These are phyloP conservation scores for Aspergillus sp. DNA, from an alignment of 2,329 filamentous ascomycete genomes.

Conservation along the genomic window DNA sequence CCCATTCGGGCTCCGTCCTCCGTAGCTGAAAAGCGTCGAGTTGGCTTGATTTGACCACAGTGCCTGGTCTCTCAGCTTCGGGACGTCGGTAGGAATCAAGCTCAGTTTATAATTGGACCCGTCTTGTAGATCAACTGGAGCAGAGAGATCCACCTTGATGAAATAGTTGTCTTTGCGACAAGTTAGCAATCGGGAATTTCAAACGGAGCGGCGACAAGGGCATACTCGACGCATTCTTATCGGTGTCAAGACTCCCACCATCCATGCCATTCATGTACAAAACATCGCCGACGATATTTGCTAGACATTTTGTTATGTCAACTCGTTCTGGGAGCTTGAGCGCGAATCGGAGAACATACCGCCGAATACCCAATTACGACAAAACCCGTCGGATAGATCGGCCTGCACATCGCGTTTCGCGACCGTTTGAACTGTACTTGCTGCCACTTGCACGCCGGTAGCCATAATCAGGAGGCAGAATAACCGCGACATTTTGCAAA, in stretches of 20 bases:
- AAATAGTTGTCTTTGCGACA: slow-evolving; percentile 11
- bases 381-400: slow-evolving; percentile 15
- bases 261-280: slow-evolving; percentile 15
- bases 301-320: not conserved
- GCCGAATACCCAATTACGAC: slow-evolving; percentile 17
- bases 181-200: not conserved
- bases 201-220: not conserved
- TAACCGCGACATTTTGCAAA: not conserved
- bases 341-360: slow-evolving; percentile 4
- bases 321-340: not conserved
- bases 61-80: slow-evolving; percentile 15
- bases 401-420: not conserved
- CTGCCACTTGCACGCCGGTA: not conserved
- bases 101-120: slow-evolving; percentile 17
- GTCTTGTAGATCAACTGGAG: slow-evolving; percentile 1
- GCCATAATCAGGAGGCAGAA: not conserved
- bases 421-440: not conserved
- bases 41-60: slow-evolving; percentile 13
- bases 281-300: slow-evolving; percentile 13
- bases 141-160: slow-evolving; percentile 12
- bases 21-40: slow-evolving; percentile 13
- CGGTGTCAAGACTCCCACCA: slow-evolving; percentile 12
- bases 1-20: slow-evolving; percentile 3
- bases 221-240: slow-evolving; percentile 12
- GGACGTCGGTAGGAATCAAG: slow-evolving; percentile 4